phyloP scores from a whole-genome alignment of 768 basidiomycete species.

The Xerocomus brunneocitrinus region DNA sequence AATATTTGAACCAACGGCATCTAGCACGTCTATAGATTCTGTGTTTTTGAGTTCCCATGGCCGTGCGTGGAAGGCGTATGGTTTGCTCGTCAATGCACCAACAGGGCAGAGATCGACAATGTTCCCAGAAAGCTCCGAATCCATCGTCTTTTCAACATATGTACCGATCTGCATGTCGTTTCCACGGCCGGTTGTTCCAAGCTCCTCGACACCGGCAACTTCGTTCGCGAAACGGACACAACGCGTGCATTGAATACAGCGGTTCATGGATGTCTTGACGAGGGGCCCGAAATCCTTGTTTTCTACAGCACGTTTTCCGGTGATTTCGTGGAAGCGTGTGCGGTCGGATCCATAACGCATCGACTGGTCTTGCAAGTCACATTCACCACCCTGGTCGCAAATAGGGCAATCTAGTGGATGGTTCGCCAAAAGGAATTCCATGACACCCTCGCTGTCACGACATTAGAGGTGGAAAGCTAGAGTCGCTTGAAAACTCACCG shows the following conservation, averaged over 20 bases:
- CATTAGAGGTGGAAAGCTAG: conserved; percentile 6
- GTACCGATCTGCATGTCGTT: conserved; percentile 99
- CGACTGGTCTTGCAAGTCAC: conserved; percentile 97
- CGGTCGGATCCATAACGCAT: conserved; percentile 99
- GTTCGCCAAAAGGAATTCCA: conserved; percentile 97
- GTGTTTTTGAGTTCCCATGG: conserved; percentile 99
- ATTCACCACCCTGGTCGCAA: conserved; percentile 98
- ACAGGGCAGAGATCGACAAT: conserved; percentile 97
- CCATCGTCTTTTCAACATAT: conserved; percentile 96
- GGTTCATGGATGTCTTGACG: conserved; percentile 98
- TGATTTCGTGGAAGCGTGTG: conserved; percentile 95
- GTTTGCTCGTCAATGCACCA: conserved; percentile 96
- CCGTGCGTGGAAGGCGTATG: conserved; percentile 94
- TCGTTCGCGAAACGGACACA: conserved; percentile 99
- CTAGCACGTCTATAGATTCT: conserved; percentile 91
- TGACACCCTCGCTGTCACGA: conserved; percentile 79
- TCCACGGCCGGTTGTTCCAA: conserved; percentile 94
- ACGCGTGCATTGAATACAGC: conserved; percentile 99
- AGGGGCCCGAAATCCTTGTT: conserved; percentile 98
- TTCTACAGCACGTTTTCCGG: conserved; percentile 96
- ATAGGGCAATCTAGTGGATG: conserved; percentile 98
- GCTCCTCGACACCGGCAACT: conserved; percentile 95
- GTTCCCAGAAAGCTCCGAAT: conserved; percentile 97
- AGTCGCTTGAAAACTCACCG: conserved; percentile 41
- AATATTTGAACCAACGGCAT: conserved; percentile 95